Evolutionary conservation across 768 basidiomycete species (phyloP).

Genomic region (Postia placenta): DNA sequence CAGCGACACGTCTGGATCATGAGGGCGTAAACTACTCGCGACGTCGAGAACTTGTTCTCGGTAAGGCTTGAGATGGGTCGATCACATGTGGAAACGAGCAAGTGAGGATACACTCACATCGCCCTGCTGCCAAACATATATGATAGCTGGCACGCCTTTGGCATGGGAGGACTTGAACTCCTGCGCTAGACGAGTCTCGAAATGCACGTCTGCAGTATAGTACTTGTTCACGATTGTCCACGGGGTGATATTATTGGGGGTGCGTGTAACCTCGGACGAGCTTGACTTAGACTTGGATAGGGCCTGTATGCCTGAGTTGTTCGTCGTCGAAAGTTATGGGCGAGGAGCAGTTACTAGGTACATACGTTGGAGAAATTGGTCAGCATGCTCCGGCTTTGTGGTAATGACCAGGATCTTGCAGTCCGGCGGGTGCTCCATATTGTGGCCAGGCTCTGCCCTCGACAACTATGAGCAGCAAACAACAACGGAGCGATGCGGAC

Average conservation of each 20-base stretch:
- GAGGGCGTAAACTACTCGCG: conserved; percentile 38
- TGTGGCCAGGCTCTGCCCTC: neutral
- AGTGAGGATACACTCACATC: conserved; percentile 41
- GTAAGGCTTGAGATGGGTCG: conserved; percentile 39
- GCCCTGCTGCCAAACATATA: conserved; percentile 65
- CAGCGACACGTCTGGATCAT: conserved; percentile 66
- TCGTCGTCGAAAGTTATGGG: conserved; percentile 9
- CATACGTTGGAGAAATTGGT: conserved; percentile 24
- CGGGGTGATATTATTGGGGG: conserved; percentile 33
- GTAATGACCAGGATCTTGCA: conserved; percentile 23
- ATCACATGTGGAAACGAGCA: conserved; percentile 4
- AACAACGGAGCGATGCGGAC: too few species aligned
- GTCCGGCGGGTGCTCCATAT: conserved; percentile 10
- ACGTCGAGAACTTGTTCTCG: conserved; percentile 48
- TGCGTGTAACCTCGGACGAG: neutral
- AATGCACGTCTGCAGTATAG: conserved; percentile 73
- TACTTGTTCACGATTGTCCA: conserved; percentile 82
- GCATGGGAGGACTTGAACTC: conserved; percentile 37
- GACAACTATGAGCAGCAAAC: too few species aligned
- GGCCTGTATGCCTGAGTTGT: conserved; percentile 20
- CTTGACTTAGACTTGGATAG: conserved; percentile 6
- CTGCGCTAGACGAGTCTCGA: conserved; percentile 44
- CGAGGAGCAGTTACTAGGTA: conserved; percentile 4
- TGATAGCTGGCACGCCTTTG: conserved; percentile 55
- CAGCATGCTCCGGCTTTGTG: conserved; percentile 18